phyloP scores from a whole-genome alignment of 148 eudicot genomes.

The Agrostemma githago region DNA sequence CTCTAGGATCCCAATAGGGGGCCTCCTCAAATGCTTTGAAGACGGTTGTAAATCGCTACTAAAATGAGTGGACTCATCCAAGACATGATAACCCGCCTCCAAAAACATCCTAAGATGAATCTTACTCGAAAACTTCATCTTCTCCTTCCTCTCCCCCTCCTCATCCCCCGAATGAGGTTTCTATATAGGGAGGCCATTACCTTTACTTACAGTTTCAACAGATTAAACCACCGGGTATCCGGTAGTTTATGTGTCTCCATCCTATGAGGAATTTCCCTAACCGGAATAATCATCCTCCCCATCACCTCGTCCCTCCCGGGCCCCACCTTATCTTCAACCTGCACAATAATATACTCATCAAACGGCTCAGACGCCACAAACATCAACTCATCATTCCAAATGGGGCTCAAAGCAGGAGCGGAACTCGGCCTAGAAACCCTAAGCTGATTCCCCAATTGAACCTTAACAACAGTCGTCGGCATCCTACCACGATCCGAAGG shows the following conservation, averaged over 20 bases:
- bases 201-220: no score
- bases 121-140: constrained; percentile 68
- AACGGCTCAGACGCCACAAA: constrained; percentile 90
- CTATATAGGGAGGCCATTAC: no score
- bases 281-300: constrained; percentile 57
- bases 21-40: constrained; percentile 58
- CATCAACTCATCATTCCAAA: constrained; percentile 90
- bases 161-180: constrained; percentile 36
- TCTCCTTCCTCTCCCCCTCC: constrained; percentile 58
- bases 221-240: constrained; percentile 68
- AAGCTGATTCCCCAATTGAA: constrained; percentile 57
- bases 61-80: constrained; percentile 86
- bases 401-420: constrained; percentile 42
- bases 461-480: constrained; percentile 41
- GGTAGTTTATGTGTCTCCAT: constrained; percentile 49
- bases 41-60: constrained; percentile 96
- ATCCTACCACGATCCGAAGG: constrained; percentile 48
- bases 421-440: constrained; percentile 47
- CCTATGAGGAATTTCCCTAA: constrained; percentile 65
- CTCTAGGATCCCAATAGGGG: constrained; percentile 75
- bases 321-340: constrained; percentile 61
- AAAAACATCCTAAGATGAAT: constrained; percentile 58
- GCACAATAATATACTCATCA: constrained; percentile 55
- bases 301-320: constrained; percentile 64
- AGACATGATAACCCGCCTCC: constrained; percentile 87